Evolutionary conservation across 2,329 filamentous ascomycete genomes (phyloP).

Genomic region (Pseudopithomyces chartarum): DNA sequence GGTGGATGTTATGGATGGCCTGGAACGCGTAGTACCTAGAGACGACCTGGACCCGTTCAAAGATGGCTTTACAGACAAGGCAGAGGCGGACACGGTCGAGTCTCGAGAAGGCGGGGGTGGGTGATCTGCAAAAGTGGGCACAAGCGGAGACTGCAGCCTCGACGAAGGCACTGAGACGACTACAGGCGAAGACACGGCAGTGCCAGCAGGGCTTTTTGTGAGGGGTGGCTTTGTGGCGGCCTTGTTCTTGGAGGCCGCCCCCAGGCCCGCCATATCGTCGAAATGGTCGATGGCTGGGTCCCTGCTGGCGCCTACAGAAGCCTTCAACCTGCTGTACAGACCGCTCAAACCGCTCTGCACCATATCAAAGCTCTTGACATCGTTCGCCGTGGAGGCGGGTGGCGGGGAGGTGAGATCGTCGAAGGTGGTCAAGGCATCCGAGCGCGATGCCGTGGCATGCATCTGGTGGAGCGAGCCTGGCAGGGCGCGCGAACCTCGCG

Average conservation of each 20-base stretch:
- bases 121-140: conserved; percentile 41
- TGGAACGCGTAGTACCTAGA: conserved; percentile 33
- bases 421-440: conserved; percentile 85
- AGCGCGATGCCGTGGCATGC: conserved; percentile 85
- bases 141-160: conserved; percentile 46
- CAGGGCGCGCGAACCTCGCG: conserved; percentile 28
- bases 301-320: conserved; percentile 75
- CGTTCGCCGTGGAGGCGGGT: conserved; percentile 60
- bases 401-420: conserved; percentile 84
- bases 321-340: conserved; percentile 82
- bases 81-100: conserved; percentile 36
- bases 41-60: conserved; percentile 38
- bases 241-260: conserved; percentile 27
- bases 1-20: conserved; percentile 30
- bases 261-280: conserved; percentile 29
- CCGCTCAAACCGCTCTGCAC: conserved; percentile 88
- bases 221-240: conserved; percentile 14
- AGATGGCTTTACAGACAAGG: conserved; percentile 36
- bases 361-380: conserved; percentile 74
- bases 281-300: conserved; percentile 47
- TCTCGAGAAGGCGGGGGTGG: conserved; percentile 39
- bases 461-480: conserved; percentile 72
- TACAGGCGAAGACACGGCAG: conserved; percentile 42
- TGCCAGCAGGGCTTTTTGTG: conserved; percentile 34
- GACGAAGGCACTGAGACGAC: conserved; percentile 43